These are phyloP conservation scores for Sesbania bispinosa DNA, from an alignment of 306 rosid genomes.

Conservation along the genomic window DNA sequence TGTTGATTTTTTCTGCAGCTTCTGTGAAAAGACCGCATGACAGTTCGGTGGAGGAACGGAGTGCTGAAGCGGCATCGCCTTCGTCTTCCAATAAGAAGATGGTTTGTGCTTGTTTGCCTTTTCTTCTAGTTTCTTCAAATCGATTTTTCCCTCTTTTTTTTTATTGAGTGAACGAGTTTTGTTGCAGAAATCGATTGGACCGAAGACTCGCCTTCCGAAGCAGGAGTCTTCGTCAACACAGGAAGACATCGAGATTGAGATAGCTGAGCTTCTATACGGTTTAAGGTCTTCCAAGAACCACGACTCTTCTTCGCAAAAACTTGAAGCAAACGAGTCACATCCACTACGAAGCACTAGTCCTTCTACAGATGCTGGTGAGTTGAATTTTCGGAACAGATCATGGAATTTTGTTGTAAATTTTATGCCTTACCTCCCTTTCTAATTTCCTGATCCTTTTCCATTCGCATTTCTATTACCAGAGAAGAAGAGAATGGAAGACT, in stretches of 20 bases:
- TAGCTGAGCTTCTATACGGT: slow-evolving; percentile 58
- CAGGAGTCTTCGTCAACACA: slow-evolving; percentile 8
- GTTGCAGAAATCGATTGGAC: slow-evolving; percentile 36
- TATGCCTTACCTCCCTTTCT: not conserved
- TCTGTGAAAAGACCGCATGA: slow-evolving; percentile 45
- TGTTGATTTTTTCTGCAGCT: slow-evolving; percentile 35
- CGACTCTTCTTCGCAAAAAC: slow-evolving; percentile 9
- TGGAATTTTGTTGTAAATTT: not conserved
- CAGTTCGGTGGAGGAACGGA: slow-evolving; percentile 30
- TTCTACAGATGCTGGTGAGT: slow-evolving; percentile 10
- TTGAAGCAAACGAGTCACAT: slow-evolving; percentile 14
- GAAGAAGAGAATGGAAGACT: slow-evolving; percentile 16
- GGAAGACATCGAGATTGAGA: slow-evolving; percentile 50
- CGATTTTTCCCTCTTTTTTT: no score
- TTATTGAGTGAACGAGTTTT: not conserved
- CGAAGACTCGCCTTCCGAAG: slow-evolving; percentile 28
- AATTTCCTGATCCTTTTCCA: not conserved
- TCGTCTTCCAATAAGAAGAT: slow-evolving; percentile 40
- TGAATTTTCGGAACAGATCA: not conserved
- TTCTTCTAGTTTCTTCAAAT: not conserved
- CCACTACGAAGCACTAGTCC: not conserved
- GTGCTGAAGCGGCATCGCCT: slow-evolving; percentile 32
- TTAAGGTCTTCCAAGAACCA: slow-evolving; percentile 32
- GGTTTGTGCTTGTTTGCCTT: slow-evolving; percentile 18
- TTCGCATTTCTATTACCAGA: slow-evolving; percentile 15